Conservation (phyloP, 768 basidiomycete genomes). For the Boletus sensibilis region DNA sequence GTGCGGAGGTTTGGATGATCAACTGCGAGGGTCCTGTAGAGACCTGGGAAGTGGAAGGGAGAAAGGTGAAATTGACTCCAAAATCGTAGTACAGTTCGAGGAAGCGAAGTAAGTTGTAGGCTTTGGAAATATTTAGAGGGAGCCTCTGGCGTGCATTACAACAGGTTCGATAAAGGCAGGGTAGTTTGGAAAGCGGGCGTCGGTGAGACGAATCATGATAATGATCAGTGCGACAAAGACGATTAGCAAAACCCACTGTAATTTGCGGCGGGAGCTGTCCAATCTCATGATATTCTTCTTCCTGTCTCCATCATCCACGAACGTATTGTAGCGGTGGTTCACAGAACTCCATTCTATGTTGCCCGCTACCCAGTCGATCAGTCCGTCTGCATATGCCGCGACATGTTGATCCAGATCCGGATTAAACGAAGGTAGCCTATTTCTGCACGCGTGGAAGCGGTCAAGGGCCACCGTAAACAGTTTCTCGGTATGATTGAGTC, state of each 20-base stretch:
- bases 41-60: conserved; percentile 49
- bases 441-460: too few relatives aligned
- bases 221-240: not conserved
- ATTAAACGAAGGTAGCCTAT: too few relatives aligned
- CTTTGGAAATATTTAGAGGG: not conserved
- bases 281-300: conserved; percentile 18
- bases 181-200: not conserved
- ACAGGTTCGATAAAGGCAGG: not conserved
- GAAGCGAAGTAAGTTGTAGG: not conserved
- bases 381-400: too few relatives aligned
- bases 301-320: too few relatives aligned
- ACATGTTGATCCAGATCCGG: too few relatives aligned
- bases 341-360: too few relatives aligned
- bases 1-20: conserved; percentile 57
- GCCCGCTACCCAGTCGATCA: too few relatives aligned
- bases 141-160: not conserved
- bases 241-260: conserved; percentile 4
- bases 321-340: too few relatives aligned
- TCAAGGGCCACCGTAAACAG: too few relatives aligned
- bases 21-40: conserved; percentile 60
- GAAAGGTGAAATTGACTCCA: conserved; percentile 30
- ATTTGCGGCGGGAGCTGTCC: not conserved
- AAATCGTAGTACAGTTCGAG: not conserved
- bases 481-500: too few relatives aligned
- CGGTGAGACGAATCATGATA: not conserved